A percentile compares a stretch with the other conserved stretches of the same genome.
Conservation (phyloP, 208 protist species). For the Porcisia deanei region DNA sequence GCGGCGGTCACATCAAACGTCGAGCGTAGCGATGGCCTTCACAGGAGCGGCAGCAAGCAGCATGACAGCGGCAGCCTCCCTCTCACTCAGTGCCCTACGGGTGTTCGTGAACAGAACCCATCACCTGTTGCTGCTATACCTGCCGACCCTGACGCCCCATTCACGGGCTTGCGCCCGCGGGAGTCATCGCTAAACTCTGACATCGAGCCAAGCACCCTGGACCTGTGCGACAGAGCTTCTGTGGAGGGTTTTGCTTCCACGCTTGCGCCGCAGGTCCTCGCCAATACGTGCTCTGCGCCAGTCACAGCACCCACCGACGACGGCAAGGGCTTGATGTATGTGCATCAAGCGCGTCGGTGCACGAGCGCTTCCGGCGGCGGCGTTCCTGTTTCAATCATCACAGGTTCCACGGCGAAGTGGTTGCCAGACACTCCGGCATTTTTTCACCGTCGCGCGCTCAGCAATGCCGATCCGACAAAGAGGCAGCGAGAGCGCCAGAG, state of each 20-base stretch:
- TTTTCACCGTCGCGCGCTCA: constrained; percentile 25
- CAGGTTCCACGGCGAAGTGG: not conserved
- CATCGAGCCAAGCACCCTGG: not conserved
- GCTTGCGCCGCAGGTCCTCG: constrained; percentile 19
- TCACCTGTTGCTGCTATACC: not conserved
- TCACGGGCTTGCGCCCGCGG: not conserved
- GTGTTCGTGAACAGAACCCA: not conserved
- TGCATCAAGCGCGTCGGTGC: constrained; percentile 17
- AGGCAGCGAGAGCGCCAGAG: constrained; percentile 5
- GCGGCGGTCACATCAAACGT: not conserved
- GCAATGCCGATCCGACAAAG: not conserved
- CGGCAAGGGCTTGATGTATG: not conserved
- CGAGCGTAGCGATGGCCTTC: not conserved
- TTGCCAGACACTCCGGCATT: not conserved
- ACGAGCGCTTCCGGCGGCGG: constrained; percentile 19
- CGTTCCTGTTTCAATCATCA: not conserved
- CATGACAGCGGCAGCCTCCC: not conserved
- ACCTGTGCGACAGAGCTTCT: not conserved
- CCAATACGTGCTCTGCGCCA: constrained; percentile 5
- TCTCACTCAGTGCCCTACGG: not conserved
- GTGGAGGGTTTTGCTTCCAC: not conserved
- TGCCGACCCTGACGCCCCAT: not conserved
- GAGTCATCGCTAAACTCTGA: not conserved
- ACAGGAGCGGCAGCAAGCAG: not conserved
- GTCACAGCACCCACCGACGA: not conserved